These are phyloP conservation scores for Euphorbia tirucalli DNA, from an alignment of 345 rosid species.

Conservation along the genomic window DNA sequence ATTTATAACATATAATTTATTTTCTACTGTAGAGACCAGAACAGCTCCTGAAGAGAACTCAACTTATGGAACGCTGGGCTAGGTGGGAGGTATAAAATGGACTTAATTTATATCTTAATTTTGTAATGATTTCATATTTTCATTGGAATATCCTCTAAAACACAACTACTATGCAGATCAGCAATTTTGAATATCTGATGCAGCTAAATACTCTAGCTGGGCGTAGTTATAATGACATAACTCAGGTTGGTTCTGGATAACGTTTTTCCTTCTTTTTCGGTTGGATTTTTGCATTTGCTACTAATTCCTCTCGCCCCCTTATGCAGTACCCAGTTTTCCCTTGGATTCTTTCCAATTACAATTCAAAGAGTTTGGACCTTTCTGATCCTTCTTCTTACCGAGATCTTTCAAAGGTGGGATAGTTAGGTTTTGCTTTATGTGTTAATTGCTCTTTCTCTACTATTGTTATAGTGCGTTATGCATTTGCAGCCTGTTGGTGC, in stretches of 20 bases:
- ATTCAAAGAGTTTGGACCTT: slow-evolving; percentile 74
- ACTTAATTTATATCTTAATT: too few relatives aligned
- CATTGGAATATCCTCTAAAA: slow-evolving; percentile 9
- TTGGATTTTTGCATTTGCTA: not conserved
- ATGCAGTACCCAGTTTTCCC: slow-evolving; percentile 99
- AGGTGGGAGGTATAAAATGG: slow-evolving; percentile 86
- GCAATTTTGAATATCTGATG: slow-evolving; percentile 98
- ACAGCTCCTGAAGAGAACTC: slow-evolving; percentile 90
- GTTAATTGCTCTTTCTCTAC: slow-evolving; percentile 17
- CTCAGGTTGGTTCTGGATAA: slow-evolving; percentile 60
- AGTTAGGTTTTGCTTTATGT: slow-evolving; percentile 31
- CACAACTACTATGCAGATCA: slow-evolving; percentile 62
- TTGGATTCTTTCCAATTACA: slow-evolving; percentile 89
- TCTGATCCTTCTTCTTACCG: slow-evolving; percentile 80
- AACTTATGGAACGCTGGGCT: slow-evolving; percentile 98
- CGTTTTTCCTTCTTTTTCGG: not conserved
- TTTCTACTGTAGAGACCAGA: slow-evolving; percentile 78
- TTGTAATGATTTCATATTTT: slow-evolving; percentile 6
- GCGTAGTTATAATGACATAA: slow-evolving; percentile 96
- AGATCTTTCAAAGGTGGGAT: slow-evolving; percentile 89
- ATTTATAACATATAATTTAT: not conserved
- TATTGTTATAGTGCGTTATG: slow-evolving; percentile 20
- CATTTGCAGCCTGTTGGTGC: slow-evolving; percentile 95
- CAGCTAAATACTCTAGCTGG: slow-evolving; percentile 97
- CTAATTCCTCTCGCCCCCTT: slow-evolving; percentile 14